Evolutionary conservation across 2,329 filamentous ascomycete genomes (phyloP).

Genomic region (Verticillium zaregamsianum): DNA sequence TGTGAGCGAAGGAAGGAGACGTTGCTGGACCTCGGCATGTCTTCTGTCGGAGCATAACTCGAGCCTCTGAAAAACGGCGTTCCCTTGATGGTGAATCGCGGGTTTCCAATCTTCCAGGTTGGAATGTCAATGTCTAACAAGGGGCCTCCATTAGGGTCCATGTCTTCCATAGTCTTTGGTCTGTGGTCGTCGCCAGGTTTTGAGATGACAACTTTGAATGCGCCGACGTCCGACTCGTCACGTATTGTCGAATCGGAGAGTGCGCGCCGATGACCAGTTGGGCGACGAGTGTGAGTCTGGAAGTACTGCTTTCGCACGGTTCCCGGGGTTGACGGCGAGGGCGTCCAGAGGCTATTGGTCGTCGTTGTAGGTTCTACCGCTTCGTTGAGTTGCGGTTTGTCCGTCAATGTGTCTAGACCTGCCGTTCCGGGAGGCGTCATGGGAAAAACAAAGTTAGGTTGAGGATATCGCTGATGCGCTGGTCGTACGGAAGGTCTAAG

Average conservation of each 20-base stretch:
- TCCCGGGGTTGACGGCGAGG: slow-evolving; percentile 34
- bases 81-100: slow-evolving; percentile 72
- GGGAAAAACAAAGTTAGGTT: slow-evolving; percentile 57
- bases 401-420: slow-evolving; percentile 43
- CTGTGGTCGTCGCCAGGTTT: slow-evolving; percentile 57
- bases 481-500: slow-evolving; percentile 57
- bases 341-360: slow-evolving; percentile 37
- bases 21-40: slow-evolving; percentile 57
- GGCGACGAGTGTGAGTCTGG: slow-evolving; percentile 19
- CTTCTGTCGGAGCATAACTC: slow-evolving; percentile 73
- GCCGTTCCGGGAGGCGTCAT: slow-evolving; percentile 57
- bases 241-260: slow-evolving; percentile 75
- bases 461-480: slow-evolving; percentile 56
- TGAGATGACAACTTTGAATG: slow-evolving; percentile 77
- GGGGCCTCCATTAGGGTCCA: slow-evolving; percentile 40
- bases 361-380: slow-evolving; percentile 7
- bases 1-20: slow-evolving; percentile 42
- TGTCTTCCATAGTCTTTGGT: slow-evolving; percentile 60
- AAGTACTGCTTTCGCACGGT: slow-evolving; percentile 26
- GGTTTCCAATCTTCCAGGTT: slow-evolving; percentile 77
- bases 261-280: slow-evolving; percentile 52
- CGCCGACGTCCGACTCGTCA: slow-evolving; percentile 62
- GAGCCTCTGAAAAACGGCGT: slow-evolving; percentile 77
- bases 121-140: slow-evolving; percentile 74
- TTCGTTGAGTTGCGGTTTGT: slow-evolving; percentile 20